Evolutionary conservation across 2,329 filamentous ascomycete species (phyloP).

Genomic region (Chrysoporthe puriensis): DNA sequence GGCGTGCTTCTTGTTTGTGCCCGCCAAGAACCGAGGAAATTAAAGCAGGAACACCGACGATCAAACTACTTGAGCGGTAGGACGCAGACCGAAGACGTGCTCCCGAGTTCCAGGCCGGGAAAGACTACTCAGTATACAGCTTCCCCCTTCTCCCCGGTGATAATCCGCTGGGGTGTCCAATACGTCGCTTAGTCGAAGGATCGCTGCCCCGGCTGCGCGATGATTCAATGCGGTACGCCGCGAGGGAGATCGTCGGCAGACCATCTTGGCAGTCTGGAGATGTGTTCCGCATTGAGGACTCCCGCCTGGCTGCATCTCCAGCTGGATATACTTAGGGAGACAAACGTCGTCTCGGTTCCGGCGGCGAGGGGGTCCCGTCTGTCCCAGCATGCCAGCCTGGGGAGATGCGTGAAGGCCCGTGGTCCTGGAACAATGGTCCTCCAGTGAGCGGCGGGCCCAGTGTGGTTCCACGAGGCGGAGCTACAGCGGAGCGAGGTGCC

Average conservation of each 20-base stretch:
- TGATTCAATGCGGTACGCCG: neutral
- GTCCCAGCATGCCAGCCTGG: neutral
- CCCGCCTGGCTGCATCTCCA: neutral
- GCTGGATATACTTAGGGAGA: constrained; percentile 5
- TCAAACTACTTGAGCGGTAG: neutral
- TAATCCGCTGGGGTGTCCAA: neutral
- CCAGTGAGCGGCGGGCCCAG: neutral
- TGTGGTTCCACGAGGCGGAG: constrained; percentile 25
- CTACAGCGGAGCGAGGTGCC: constrained; percentile 25
- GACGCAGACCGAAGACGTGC: neutral
- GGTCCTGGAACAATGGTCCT: neutral
- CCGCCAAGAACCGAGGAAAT: constrained; percentile 6
- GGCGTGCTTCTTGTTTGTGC: neutral
- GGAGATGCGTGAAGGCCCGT: neutral
- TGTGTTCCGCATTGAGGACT: neutral
- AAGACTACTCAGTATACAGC: neutral
- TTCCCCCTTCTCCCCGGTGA: neutral
- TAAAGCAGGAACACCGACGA: neutral
- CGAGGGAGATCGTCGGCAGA: neutral
- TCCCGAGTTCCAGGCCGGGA: neutral
- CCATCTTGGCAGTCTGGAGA: neutral
- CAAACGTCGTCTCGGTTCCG: constrained; percentile 13
- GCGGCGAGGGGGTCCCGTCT: constrained; percentile 3
- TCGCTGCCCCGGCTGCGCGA: constrained; percentile 1
- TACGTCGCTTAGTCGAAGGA: constrained; percentile 2